Evolutionary conservation across 441 rosid species (phyloP).

Genomic region (Croton laevigatus): DNA sequence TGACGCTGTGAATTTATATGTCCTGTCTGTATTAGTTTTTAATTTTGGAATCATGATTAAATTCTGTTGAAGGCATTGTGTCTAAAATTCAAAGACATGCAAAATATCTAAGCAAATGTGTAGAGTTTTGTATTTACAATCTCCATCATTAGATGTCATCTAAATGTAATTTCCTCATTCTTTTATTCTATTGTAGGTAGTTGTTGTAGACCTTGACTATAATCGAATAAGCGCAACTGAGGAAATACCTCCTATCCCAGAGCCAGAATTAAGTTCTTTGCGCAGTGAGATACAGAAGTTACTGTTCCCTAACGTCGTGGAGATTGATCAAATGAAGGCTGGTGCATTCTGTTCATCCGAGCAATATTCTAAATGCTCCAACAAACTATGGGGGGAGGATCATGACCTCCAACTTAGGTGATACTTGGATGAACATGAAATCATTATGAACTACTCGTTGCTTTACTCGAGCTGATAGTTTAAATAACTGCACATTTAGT

Average conservation of each 20-base stretch:
- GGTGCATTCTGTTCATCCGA: conserved; percentile 55
- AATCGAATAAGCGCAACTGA: conserved; percentile 84
- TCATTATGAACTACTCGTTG: conserved; percentile 26
- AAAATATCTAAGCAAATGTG: not conserved
- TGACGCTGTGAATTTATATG: not conserved
- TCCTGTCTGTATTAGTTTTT: not conserved
- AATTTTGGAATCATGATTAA: conserved; percentile 4
- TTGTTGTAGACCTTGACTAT: conserved; percentile 92
- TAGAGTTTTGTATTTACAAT: not conserved
- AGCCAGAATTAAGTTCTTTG: conserved; percentile 84
- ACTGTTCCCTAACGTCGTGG: conserved; percentile 82
- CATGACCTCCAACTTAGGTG: conserved; percentile 96
- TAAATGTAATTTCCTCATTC: not conserved
- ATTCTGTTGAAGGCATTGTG: not conserved
- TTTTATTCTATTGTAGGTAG: conserved; percentile 60
- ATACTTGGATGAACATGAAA: conserved; percentile 34
- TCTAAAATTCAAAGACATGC: not conserved
- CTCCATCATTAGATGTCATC: not conserved
- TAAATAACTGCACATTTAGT: not conserved
- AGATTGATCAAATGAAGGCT: conserved; percentile 79
- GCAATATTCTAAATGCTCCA: conserved; percentile 47
- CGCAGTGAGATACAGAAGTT: conserved; percentile 77
- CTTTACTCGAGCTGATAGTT: conserved; percentile 24
- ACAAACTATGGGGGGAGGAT: conserved; percentile 96
- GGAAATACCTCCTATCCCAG: conserved; percentile 95